Evolutionary conservation across 2,329 filamentous ascomycete genomes (phyloP).

Genomic region (Diplodia mutila): DNA sequence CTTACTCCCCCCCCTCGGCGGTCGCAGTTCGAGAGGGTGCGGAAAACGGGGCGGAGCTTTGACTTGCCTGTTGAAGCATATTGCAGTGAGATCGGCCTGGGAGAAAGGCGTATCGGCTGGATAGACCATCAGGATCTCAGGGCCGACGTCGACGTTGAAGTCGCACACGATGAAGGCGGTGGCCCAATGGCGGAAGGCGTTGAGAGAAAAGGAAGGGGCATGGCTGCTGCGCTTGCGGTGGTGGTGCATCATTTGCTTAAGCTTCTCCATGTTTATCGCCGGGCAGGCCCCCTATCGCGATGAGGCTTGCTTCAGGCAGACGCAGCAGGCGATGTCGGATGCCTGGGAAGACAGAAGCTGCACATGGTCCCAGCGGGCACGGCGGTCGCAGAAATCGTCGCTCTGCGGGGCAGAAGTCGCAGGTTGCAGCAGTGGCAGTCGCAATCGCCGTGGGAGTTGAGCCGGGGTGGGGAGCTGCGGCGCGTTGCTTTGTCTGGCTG

Average conservation of each 20-base stretch:
- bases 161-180: constrained; percentile 49
- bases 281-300: constrained; percentile 15
- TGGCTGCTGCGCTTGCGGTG: constrained; percentile 19
- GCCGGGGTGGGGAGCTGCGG: background rate
- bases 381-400: too few relatives aligned
- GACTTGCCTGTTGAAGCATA: constrained; percentile 48
- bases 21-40: background rate
- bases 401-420: background rate
- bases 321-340: background rate
- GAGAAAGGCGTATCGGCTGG: constrained; percentile 44
- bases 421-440: background rate
- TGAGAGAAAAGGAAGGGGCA: constrained; percentile 7
- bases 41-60: background rate
- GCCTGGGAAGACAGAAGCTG: background rate
- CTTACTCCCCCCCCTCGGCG: background rate
- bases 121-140: constrained; percentile 48
- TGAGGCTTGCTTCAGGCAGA: constrained; percentile 6
- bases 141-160: constrained; percentile 50
- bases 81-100: constrained; percentile 44
- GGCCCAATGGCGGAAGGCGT: constrained; percentile 44
- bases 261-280: constrained; percentile 38
- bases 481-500: constrained; percentile 10
- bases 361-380: constrained; percentile 8
- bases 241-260: constrained; percentile 38
- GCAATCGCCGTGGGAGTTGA: background rate